These are phyloP conservation scores for Trichodelitschia bisporula DNA, from an alignment of 495 filamentous ascomycete genomes.

Conservation along the genomic window DNA sequence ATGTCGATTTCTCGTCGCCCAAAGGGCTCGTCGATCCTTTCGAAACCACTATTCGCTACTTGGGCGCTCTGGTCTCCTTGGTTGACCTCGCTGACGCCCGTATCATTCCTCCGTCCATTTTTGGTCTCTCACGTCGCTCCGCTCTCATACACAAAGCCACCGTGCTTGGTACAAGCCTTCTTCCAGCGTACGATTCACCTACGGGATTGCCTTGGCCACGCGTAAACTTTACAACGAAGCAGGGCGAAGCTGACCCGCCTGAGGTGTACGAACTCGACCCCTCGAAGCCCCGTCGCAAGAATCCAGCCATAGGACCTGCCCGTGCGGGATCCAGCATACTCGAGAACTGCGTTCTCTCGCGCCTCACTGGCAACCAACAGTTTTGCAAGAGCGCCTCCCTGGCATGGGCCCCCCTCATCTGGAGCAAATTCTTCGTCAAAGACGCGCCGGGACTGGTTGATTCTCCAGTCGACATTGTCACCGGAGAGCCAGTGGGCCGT, in stretches of 20 bases:
- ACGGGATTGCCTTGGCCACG: constrained; percentile 14
- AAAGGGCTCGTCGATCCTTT: constrained; percentile 13
- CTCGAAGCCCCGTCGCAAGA: constrained; percentile 5
- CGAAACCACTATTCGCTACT: constrained; percentile 14
- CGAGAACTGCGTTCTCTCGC: constrained; percentile 10
- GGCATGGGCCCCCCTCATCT: constrained; percentile 14
- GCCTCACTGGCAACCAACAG: constrained; percentile 7
- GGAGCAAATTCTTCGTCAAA: constrained; percentile 7
- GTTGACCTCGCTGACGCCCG: constrained; percentile 11
- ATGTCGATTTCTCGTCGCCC: constrained; percentile 10
- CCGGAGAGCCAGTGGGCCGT: constrained; percentile 5
- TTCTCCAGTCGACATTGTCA: constrained; percentile 11
- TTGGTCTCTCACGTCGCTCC: constrained; percentile 5
- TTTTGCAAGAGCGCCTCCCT: constrained; percentile 10
- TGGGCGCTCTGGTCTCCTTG: constrained; percentile 12
- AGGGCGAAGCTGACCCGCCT: constrained; percentile 6
- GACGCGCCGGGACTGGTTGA: constrained; percentile 8
- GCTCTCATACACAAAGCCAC: constrained; percentile 10
- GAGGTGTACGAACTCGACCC: constrained; percentile 4
- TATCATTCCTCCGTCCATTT: constrained; percentile 7
- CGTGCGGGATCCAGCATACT: constrained; percentile 11
- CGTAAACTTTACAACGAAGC: constrained; percentile 9
- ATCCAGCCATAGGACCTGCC: constrained; percentile 9
- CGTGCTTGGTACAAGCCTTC: constrained; percentile 10
- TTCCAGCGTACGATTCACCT: constrained; percentile 12